Conservation (phyloP, 192 early-diverging fungal species). For the Mortierella claussenii region DNA sequence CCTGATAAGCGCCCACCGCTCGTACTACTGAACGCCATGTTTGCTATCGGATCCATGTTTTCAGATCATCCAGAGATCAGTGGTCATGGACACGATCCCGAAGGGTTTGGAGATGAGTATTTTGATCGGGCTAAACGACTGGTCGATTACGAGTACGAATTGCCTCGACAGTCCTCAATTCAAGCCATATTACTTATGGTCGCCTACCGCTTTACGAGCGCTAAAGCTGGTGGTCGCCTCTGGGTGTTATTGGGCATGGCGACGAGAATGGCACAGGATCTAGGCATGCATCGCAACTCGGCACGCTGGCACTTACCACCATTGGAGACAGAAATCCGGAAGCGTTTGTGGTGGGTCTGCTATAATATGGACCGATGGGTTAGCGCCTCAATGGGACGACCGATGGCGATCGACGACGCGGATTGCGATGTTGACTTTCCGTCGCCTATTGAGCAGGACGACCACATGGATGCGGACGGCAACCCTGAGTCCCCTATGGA, state of each 20-base stretch:
- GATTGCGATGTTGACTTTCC: conserved; percentile 67
- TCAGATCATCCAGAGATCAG: conserved; percentile 55
- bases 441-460: conserved; percentile 50
- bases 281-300: conserved; percentile 66
- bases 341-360: conserved; percentile 80
- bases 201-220: conserved; percentile 73
- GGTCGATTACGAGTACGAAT: conserved; percentile 74
- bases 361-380: conserved; percentile 76
- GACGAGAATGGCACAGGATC: conserved; percentile 67
- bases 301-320: conserved; percentile 61
- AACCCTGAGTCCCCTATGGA: conserved; percentile 9
- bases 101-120: conserved; percentile 66
- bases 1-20: conserved; percentile 45
- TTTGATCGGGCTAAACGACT: conserved; percentile 78
- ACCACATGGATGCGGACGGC: conserved; percentile 12
- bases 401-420: conserved; percentile 62
- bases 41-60: conserved; percentile 61
- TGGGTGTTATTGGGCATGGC: conserved; percentile 76
- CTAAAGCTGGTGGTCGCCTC: conserved; percentile 67
- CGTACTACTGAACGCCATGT: conserved; percentile 64
- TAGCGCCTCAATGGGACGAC: conserved; percentile 62
- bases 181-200: conserved; percentile 74
- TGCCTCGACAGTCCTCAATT: conserved; percentile 65
- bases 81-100: conserved; percentile 40
- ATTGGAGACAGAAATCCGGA: conserved; percentile 65